Evolutionary conservation across 331 rosid genomes (phyloP).

Genomic region (Dryas integrifolia): DNA sequence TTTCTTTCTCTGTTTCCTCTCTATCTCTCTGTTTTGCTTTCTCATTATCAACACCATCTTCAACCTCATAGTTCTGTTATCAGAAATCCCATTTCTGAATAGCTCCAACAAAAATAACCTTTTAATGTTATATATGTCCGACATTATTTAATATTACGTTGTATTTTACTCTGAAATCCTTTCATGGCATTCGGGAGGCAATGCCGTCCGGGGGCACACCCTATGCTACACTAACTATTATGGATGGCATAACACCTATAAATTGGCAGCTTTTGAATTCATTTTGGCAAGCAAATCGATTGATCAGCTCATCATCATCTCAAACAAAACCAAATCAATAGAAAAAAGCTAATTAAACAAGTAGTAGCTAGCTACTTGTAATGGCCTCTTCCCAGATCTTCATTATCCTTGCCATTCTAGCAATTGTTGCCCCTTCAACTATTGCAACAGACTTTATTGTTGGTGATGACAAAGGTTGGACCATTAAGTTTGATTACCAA

Average conservation of each 20-base stretch:
- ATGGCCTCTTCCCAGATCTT: conserved; percentile 33
- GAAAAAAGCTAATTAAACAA: neutral
- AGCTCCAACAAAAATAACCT: neutral
- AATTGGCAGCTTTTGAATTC: conserved; percentile 5
- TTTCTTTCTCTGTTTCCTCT: too few relatives aligned
- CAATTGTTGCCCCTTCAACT: conserved; percentile 22
- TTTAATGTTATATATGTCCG: too few relatives aligned
- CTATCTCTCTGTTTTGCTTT: too few relatives aligned
- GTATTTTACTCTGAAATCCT: conserved; percentile 1
- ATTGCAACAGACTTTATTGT: conserved; percentile 33
- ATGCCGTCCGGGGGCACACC: conserved; percentile 26
- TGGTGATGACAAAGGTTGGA: conserved; percentile 49
- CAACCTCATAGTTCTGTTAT: too few relatives aligned
- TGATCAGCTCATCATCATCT: neutral
- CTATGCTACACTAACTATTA: neutral
- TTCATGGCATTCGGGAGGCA: conserved; percentile 11
- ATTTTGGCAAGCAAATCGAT: conserved; percentile 3
- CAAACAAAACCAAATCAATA: neutral
- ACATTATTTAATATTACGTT: neutral
- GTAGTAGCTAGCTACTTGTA: neutral
- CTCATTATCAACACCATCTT: too few relatives aligned
- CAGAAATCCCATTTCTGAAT: neutral
- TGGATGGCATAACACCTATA: neutral
- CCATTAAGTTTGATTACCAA: conserved; percentile 32
- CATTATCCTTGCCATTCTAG: conserved; percentile 19